Evolutionary conservation across 495 filamentous ascomycete species (phyloP), one percentile per base, ranked within the genome.

Genomic region (Daldinia decipiens): DNA sequence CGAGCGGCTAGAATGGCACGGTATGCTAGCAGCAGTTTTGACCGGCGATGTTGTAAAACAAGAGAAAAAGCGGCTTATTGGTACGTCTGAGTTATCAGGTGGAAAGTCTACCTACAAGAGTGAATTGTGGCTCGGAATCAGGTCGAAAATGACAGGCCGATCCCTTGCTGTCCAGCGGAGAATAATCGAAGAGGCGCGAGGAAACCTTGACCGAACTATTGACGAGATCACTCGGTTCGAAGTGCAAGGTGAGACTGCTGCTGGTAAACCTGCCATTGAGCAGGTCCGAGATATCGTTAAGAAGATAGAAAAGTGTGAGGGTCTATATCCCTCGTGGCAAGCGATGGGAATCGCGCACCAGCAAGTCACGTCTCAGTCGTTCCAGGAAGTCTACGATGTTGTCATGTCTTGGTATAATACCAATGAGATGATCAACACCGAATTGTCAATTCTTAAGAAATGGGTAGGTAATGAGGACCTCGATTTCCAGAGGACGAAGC

Each of bases 401-500:
- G 87, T 99, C 60, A 90, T 97, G 62, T 88, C 96, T 0, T 99
- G 95, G 95, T 90, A 97, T 79, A 98, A 98, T 77, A 97, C 94
- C 45, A 98, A 95, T n/a, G 88, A 94, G 75, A 89, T 98, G 72
- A 98, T 99, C 82, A 97, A 94, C 76, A 98, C 93, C 3, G 91
- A 98, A 77, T 85, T 99, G 51, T 89, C 88, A 31, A 93, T 98
- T 64, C 78, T 99, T 64, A 93, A 94, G 77, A 92, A 88, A 61
- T 99, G 95, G 95, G 95, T 98, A 38, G 95, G 95, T 21, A 99
- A 99, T 76, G 91, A 92, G 50, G 94, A 95, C 74, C 86, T 99
- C 13, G 93, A 98, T 79, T 98, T 99, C 76, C 87, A 87, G 51
- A 91, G 92, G 72, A 84, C 84, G 32, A 82, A 83, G 71, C 81